Conservation (phyloP, 352 stramenopile species). For the Phytophthora quininea region DNA sequence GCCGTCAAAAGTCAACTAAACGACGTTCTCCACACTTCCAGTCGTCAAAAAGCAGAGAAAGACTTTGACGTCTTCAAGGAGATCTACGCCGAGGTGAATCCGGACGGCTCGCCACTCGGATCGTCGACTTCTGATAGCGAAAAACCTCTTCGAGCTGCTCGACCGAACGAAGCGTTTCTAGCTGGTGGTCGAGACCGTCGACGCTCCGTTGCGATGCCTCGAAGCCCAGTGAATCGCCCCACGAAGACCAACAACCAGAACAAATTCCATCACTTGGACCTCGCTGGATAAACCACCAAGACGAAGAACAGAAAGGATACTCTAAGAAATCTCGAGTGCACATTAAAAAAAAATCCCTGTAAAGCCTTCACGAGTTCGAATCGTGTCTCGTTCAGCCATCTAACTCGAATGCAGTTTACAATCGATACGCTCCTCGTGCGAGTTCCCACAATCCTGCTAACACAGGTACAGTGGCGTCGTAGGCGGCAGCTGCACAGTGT, state of each 20-base stretch:
- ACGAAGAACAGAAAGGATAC: too few relatives aligned
- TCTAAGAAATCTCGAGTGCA: not conserved
- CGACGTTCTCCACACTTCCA: conserved; percentile 12
- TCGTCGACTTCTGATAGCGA: conserved; percentile 8
- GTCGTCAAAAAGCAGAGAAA: conserved; percentile 23
- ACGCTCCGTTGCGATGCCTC: conserved; percentile 17
- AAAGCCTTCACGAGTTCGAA: not conserved
- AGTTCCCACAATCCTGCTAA: conserved; percentile 42
- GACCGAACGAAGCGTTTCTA: conserved; percentile 32
- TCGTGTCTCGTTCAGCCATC: conserved; percentile 13
- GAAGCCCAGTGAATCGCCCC: conserved; percentile 8
- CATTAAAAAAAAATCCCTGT: not conserved
- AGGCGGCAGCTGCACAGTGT: conserved; percentile 57
- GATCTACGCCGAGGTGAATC: conserved; percentile 30
- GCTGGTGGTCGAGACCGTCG: conserved; percentile 20
- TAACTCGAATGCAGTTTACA: conserved; percentile 43
- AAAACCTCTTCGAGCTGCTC: conserved; percentile 23
- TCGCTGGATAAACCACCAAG: too few relatives aligned
- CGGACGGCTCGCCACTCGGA: conserved; percentile 13
- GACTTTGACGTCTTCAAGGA: conserved; percentile 31
- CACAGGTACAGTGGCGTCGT: conserved; percentile 32
- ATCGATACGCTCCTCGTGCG: conserved; percentile 55
- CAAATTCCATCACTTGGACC: conserved; percentile 2
- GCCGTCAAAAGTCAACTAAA: conserved; percentile 8
- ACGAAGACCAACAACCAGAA: conserved; percentile 11